A percentile compares a stretch with the other conserved stretches of the same genome.
These are phyloP conservation scores for Chrysosporium keratinophilum DNA, from an alignment of 2,329 filamentous ascomycete species.

Conservation along the genomic window DNA sequence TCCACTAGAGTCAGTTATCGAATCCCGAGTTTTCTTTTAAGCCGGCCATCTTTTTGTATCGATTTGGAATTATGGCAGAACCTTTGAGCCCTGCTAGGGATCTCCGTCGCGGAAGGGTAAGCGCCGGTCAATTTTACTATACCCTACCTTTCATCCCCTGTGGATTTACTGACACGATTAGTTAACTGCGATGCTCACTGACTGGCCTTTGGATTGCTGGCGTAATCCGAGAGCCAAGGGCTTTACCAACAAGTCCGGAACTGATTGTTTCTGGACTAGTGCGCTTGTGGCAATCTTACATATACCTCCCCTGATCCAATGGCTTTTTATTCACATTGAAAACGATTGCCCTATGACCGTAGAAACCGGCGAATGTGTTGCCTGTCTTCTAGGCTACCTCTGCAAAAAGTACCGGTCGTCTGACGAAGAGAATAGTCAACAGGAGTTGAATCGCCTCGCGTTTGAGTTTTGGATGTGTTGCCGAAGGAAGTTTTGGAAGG, in stretches of 20 bases:
- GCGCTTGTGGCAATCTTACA: conserved; percentile 13
- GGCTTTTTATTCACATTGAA: conserved; percentile 9
- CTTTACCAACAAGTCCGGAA: conserved; percentile 9
- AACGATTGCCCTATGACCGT: not conserved
- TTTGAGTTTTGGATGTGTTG: conserved; percentile 5
- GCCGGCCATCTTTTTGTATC: not conserved
- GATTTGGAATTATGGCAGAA: not conserved
- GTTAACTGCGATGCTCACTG: conserved; percentile 10
- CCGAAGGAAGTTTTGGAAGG: conserved; percentile 3
- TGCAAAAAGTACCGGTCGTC: conserved; percentile 10
- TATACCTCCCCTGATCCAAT: conserved; percentile 13
- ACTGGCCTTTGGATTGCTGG: conserved; percentile 9
- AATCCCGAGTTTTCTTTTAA: not conserved
- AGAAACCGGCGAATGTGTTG: conserved; percentile 1
- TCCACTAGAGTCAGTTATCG: not conserved
- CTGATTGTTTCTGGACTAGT: conserved; percentile 15
- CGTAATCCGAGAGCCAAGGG: conserved; percentile 1
- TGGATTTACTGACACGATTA: conserved; percentile 2
- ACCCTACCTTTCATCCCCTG: not conserved
- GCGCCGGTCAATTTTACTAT: not conserved
- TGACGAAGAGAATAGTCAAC: not conserved
- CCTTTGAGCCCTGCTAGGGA: not conserved
- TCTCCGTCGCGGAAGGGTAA: conserved; percentile 11
- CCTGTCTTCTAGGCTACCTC: conserved; percentile 9
- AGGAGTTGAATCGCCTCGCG: not conserved